These are phyloP conservation scores for Zoysia pacifica DNA, from an alignment of 176 grass and related monocot genomes.

Conservation along the genomic window DNA sequence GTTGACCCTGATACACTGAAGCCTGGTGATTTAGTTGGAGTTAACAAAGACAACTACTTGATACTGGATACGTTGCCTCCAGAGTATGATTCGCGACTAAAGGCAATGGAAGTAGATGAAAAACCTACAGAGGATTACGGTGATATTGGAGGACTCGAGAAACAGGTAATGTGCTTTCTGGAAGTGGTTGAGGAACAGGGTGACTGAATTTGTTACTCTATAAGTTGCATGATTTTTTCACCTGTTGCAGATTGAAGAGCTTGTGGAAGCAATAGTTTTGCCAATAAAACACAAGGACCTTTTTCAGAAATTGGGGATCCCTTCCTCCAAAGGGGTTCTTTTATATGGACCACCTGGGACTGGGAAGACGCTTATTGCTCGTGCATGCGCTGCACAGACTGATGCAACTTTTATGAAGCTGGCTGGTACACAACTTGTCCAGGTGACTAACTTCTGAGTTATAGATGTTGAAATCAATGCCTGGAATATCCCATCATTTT, in stretches of 20 bases:
- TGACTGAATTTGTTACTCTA: background rate
- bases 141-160: conserved; percentile 93
- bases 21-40: conserved; percentile 89
- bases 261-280: conserved; percentile 92
- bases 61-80: conserved; percentile 90
- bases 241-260: conserved; percentile 79
- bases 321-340: conserved; percentile 95
- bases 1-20: conserved; percentile 91
- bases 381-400: conserved; percentile 87
- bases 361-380: conserved; percentile 94
- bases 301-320: conserved; percentile 87
- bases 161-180: conserved; percentile 59
- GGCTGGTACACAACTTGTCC: conserved; percentile 84
- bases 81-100: conserved; percentile 89
- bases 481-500: background rate
- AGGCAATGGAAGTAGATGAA: conserved; percentile 95
- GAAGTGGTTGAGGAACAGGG: background rate
- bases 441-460: conserved; percentile 44
- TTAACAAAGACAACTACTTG: conserved; percentile 91
- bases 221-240: background rate
- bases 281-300: conserved; percentile 84
- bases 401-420: conserved; percentile 94
- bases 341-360: conserved; percentile 97
- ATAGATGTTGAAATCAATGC: background rate
- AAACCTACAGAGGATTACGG: conserved; percentile 95